Conservation (phyloP, 148 eudicot genomes). For the Camellia lanceoleosa region DNA sequence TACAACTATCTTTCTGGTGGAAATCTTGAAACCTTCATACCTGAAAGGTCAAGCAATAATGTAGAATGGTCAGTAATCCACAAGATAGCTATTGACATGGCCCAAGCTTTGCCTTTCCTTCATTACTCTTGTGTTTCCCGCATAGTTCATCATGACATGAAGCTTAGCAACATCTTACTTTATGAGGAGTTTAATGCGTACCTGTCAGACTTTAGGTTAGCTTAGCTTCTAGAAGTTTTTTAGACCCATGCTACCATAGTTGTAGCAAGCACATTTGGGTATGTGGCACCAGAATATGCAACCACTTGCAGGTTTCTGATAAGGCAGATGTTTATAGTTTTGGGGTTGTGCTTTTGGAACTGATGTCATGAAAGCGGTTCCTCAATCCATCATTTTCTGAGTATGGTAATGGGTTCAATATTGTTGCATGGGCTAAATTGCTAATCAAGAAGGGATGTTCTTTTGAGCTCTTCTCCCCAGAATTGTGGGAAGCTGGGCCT, state of each 20-base stretch:
- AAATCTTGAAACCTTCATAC: conserved; percentile 62
- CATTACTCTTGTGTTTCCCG: conserved; percentile 64
- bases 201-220: conserved; percentile 62
- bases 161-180: conserved; percentile 64
- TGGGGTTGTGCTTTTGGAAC: conserved; percentile 57
- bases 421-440: conserved; percentile 56
- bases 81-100: conserved; percentile 58
- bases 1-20: conserved; percentile 70
- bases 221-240: conserved; percentile 55
- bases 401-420: conserved; percentile 59
- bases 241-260: conserved; percentile 72
- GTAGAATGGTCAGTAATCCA: conserved; percentile 46
- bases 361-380: conserved; percentile 58
- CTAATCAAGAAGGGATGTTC: conserved; percentile 38
- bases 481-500: conserved; percentile 52
- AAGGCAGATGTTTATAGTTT: conserved; percentile 71
- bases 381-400: conserved; percentile 61
- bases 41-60: conserved; percentile 36
- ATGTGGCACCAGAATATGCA: conserved; percentile 70
- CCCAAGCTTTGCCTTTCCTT: conserved; percentile 54
- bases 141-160: conserved; percentile 60
- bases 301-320: conserved; percentile 62
- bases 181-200: conserved; percentile 68
- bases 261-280: conserved; percentile 64
- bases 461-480: conserved; percentile 45